phyloP scores from a whole-genome alignment of 495 filamentous ascomycete species.

The Podospora tetraspora region DNA sequence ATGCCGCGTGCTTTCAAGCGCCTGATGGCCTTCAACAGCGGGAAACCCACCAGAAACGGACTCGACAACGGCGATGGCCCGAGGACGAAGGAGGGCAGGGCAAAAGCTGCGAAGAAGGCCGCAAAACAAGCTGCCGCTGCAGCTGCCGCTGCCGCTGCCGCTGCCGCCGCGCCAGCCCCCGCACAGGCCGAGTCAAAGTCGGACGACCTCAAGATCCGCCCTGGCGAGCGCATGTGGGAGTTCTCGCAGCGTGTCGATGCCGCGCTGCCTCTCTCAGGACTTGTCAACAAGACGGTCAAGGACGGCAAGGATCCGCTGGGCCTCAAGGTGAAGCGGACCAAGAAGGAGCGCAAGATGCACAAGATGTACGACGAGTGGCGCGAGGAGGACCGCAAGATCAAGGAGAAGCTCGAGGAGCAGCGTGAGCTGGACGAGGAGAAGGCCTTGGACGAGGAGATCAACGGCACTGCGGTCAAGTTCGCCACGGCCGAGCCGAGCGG shows the following conservation, averaged over 20 bases:
- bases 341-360: slow-evolving; percentile 77
- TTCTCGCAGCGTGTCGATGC: slow-evolving; percentile 83
- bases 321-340: slow-evolving; percentile 56
- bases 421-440: slow-evolving; percentile 60
- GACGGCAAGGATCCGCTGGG: slow-evolving; percentile 49
- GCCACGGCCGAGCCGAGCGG: slow-evolving; percentile 29
- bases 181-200: slow-evolving; percentile 6
- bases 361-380: slow-evolving; percentile 78
- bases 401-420: slow-evolving; percentile 55
- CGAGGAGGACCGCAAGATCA: slow-evolving; percentile 52
- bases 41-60: slow-evolving; percentile 54
- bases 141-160: neutral
- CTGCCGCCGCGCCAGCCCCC: neutral
- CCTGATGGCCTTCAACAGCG: slow-evolving; percentile 64
- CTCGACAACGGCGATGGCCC: slow-evolving; percentile 60
- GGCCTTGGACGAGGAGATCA: slow-evolving; percentile 53
- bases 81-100: slow-evolving; percentile 46
- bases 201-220: slow-evolving; percentile 57
- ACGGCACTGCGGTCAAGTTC: slow-evolving; percentile 53
- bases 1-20: slow-evolving; percentile 76
- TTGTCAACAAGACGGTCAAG: slow-evolving; percentile 50
- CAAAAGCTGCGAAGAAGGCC: slow-evolving; percentile 27
- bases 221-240: slow-evolving; percentile 74
- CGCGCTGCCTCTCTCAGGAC: slow-evolving; percentile 65
- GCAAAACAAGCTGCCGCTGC: neutral